Evolutionary conservation across 2,329 filamentous ascomycete species (phyloP), one percentile per base, ranked within the genome.

Genomic region (Neopestalotiopsis clavispora): DNA sequence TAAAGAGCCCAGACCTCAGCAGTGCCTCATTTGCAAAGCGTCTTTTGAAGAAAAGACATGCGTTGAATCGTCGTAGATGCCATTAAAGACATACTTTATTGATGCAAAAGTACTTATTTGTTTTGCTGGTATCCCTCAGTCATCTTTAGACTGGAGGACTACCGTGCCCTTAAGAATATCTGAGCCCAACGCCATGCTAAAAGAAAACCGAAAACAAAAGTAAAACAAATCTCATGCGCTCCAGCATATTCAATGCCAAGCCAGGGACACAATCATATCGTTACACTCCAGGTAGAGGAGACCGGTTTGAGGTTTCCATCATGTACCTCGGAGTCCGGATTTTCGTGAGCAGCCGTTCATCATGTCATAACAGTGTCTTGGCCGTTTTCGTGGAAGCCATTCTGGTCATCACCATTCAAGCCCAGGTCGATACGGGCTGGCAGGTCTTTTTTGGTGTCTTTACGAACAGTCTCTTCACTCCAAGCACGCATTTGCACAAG

Each of bases 401-500:
- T 57, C 40, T 69, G 71, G 7, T 73, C 69, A 57, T 79, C 77
- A 23, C 72, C 72, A 42, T 79, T 73, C 5, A 81, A 71, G 13
- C 82, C 82, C 3, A 86, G 70, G 45, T 83, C 80, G 28, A 85
- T 79, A 10, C 73, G 74, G 12, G 76, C 74, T 2, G 84, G 84
- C 7, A 85, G 68, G 30, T 81, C 78, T 66, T 81, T 81, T 70
- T 82, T 83, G 3, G 70, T 71, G 56, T 80, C 78, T 28, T 78
- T 79, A 49, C 83, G 76, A 3, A 89, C 90, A 67, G 86, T 86
- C 20, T 85, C 84, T 80, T 98, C 95, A 10, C 94, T 91, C 94
- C 95, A 99, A 0, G 91, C 90, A 68, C 95, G 89, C 77, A 97
- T 87, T 75, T 91, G 91, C 56, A 97, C 90, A 3, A 99, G 85